Conservation (phyloP, 768 basidiomycete species). For the Grammothele lineata region DNA sequence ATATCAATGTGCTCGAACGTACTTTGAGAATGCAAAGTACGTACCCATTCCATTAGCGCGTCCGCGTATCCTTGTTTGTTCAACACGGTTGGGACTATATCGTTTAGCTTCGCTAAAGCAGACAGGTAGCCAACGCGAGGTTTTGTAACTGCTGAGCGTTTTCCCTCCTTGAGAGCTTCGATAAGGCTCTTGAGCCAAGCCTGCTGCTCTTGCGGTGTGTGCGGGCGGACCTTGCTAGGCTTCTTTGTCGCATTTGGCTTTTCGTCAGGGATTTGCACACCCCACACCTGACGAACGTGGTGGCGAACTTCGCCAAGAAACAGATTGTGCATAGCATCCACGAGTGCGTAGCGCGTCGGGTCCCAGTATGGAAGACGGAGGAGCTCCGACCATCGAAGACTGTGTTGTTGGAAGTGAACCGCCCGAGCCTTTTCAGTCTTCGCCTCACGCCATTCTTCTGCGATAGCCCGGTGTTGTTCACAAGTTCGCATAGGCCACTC, state of each 20-base stretch:
- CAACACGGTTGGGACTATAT: not conserved
- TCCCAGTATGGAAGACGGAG: slow-evolving; percentile 38
- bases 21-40: too few relatives aligned
- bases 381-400: slow-evolving; percentile 27
- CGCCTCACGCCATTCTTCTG: slow-evolving; percentile 20
- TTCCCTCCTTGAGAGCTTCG: not conserved
- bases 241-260: not conserved
- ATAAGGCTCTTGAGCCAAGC: not conserved
- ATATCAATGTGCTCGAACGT: too few relatives aligned
- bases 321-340: slow-evolving; percentile 41
- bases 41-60: too few relatives aligned
- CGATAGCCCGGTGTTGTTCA: slow-evolving; percentile 16
- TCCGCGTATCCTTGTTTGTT: too few relatives aligned
- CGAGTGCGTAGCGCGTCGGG: slow-evolving; percentile 24
- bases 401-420: slow-evolving; percentile 13
- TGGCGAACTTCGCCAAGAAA: slow-evolving; percentile 30
- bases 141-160: not conserved
- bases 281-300: slow-evolving; percentile 27
- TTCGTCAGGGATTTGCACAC: not conserved
- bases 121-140: not conserved
- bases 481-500: not conserved
- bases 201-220: not conserved
- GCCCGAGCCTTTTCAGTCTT: slow-evolving; percentile 1
- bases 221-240: not conserved
- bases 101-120: not conserved